Percentiles rank a stretch among this genome's conserved stretches.
phyloP scores from a whole-genome alignment of 257 asterid genomes.

The Fraxinus anomala region DNA sequence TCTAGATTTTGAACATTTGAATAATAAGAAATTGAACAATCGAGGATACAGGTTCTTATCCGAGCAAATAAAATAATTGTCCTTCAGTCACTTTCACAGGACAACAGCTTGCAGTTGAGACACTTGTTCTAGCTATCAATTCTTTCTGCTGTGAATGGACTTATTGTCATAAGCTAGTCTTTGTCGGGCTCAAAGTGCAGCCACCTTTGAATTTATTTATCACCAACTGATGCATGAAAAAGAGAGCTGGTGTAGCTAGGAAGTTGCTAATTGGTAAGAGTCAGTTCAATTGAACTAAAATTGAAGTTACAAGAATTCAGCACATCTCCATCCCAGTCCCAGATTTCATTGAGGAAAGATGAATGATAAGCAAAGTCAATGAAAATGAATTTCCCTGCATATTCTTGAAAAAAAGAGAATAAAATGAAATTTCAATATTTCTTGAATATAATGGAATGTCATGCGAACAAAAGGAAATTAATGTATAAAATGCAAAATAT shows the following conservation, averaged over 20 bases:
- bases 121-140: background rate
- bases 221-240: background rate
- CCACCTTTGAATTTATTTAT: slow-evolving; percentile 3
- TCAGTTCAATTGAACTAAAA: background rate
- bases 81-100: background rate
- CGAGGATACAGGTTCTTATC: background rate
- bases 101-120: background rate
- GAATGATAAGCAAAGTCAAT: background rate
- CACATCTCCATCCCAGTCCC: background rate
- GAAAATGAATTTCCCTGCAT: background rate
- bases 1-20: background rate
- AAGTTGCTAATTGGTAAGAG: background rate
- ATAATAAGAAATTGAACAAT: background rate
- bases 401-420: background rate
- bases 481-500: background rate
- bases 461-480: background rate
- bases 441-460: background rate
- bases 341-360: background rate
- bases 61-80: background rate
- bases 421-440: background rate
- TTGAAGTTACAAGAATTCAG: background rate
- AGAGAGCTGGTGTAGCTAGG: background rate
- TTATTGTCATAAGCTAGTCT: background rate
- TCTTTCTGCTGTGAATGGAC: background rate
- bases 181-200: background rate